Evolutionary conservation across 2,329 filamentous ascomycete species (phyloP).

Genomic region (Nemania sp.): DNA sequence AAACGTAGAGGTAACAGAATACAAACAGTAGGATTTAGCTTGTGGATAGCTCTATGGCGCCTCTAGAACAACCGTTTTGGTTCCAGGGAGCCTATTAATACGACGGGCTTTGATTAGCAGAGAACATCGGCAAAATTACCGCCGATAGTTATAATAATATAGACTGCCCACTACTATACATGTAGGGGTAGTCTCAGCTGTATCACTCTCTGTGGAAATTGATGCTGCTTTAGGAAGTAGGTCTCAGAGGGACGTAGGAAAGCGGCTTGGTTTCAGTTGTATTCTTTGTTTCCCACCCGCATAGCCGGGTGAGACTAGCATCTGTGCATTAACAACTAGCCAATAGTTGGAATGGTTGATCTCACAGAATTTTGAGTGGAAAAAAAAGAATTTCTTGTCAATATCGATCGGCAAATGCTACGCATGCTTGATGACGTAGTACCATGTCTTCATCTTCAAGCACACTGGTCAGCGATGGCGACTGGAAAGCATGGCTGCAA

Average conservation of each 20-base stretch:
- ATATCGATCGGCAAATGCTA: neutral
- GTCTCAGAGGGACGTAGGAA: neutral
- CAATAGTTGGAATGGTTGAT: neutral
- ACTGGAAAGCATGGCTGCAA: neutral
- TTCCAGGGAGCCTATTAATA: no score
- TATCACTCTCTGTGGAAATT: neutral
- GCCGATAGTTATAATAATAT: no score
- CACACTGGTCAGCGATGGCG: neutral
- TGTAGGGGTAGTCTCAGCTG: neutral
- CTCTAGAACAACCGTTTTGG: no score
- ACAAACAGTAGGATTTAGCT: no score
- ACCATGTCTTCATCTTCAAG: neutral
- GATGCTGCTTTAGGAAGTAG: slow-evolving; percentile 18
- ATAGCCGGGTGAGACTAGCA: slow-evolving; percentile 1
- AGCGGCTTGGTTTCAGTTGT: slow-evolving; percentile 22
- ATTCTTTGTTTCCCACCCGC: slow-evolving; percentile 26
- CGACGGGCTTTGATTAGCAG: no score
- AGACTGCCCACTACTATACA: no score
- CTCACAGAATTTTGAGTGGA: neutral
- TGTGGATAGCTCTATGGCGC: no score
- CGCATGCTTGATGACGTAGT: neutral
- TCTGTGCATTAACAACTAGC: neutral
- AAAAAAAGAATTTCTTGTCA: neutral
- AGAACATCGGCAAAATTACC: no score
- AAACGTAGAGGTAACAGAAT: no score